These are phyloP conservation scores for Scenedesmus sp. DNA, from an alignment of 163 green algal genomes.

Conservation along the genomic window DNA sequence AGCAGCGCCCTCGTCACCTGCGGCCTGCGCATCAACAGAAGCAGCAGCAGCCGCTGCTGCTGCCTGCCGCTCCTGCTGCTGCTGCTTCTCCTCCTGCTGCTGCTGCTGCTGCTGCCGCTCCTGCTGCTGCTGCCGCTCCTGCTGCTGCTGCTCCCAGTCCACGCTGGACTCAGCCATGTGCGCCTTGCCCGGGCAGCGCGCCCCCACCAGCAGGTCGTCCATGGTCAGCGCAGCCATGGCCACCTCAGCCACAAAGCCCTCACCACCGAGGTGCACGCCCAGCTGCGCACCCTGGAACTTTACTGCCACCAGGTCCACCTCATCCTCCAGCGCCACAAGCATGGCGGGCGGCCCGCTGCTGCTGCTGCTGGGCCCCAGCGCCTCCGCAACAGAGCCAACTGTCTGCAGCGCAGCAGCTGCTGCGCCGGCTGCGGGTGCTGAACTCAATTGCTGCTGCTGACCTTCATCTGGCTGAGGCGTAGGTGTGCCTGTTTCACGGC, in stretches of 20 bases:
- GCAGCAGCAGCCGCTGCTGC: neutral
- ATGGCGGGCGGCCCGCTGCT: neutral
- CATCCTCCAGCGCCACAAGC: conserved; percentile 72
- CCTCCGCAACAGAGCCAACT: neutral
- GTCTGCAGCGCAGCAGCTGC: conserved; percentile 1
- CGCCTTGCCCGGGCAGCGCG: conserved; percentile 28
- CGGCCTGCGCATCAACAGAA: neutral
- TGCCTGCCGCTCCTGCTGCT: neutral
- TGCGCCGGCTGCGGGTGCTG: neutral
- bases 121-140: neutral
- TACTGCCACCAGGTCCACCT: conserved; percentile 69
- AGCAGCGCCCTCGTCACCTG: neutral
- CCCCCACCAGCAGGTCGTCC: conserved; percentile 79
- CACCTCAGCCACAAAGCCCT: conserved; percentile 55
- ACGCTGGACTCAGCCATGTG: conserved; percentile 49
- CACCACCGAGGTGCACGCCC: conserved; percentile 62
- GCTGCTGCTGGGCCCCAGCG: neutral
- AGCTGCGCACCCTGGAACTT: conserved; percentile 58
- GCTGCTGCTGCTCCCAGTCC: conserved; percentile 24
- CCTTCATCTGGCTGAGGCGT: neutral
- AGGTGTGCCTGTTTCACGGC: neutral
- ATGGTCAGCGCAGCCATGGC: conserved; percentile 64
- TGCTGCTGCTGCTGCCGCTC: neutral
- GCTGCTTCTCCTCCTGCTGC: neutral
- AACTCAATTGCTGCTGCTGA: neutral